Evolutionary conservation across 1,284 basidiomycete genomes (phyloP).

Genomic region (Peniophora sp.): DNA sequence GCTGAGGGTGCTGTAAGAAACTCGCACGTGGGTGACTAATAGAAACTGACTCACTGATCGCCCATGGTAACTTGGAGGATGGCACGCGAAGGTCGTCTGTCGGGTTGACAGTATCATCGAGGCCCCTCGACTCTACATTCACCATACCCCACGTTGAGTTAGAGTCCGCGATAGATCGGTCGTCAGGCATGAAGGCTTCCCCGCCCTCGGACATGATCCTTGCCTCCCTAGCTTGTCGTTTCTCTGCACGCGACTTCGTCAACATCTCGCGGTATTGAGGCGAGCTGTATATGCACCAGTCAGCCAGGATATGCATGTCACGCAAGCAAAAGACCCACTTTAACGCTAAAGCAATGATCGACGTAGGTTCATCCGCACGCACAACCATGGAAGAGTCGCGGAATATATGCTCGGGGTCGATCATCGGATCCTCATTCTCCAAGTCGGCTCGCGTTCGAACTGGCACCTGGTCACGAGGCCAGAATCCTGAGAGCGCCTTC

Average conservation of each 20-base stretch:
- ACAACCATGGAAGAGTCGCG: conserved; percentile 94
- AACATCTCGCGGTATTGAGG: conserved; percentile 86
- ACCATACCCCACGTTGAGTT: conserved; percentile 85
- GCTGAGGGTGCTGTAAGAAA: conserved; percentile 36
- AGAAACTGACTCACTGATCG: conserved; percentile 48
- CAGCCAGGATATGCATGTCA: conserved; percentile 5
- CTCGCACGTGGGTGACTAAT: neutral
- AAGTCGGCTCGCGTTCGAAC: conserved; percentile 36
- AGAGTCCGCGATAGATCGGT: conserved; percentile 70
- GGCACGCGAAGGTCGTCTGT: conserved; percentile 69
- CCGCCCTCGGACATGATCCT: conserved; percentile 55
- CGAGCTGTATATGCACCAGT: conserved; percentile 49
- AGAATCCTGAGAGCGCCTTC: conserved; percentile 81
- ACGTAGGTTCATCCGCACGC: conserved; percentile 95
- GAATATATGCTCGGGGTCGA: conserved; percentile 87
- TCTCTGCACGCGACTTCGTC: conserved; percentile 64
- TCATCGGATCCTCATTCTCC: conserved; percentile 58
- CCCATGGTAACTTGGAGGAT: conserved; percentile 76
- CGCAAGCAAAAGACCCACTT: conserved; percentile 44
- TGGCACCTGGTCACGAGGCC: conserved; percentile 49
- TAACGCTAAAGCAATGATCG: conserved; percentile 93
- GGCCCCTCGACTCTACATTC: conserved; percentile 48
- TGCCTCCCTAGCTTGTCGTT: conserved; percentile 58
- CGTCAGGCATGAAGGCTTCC: conserved; percentile 83
- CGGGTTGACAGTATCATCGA: conserved; percentile 51